Percentiles rank a stretch among this genome's conserved stretches.
These are phyloP conservation scores for Sporothrix pallida DNA, from an alignment of 2,329 filamentous ascomycete genomes.

Conservation along the genomic window DNA sequence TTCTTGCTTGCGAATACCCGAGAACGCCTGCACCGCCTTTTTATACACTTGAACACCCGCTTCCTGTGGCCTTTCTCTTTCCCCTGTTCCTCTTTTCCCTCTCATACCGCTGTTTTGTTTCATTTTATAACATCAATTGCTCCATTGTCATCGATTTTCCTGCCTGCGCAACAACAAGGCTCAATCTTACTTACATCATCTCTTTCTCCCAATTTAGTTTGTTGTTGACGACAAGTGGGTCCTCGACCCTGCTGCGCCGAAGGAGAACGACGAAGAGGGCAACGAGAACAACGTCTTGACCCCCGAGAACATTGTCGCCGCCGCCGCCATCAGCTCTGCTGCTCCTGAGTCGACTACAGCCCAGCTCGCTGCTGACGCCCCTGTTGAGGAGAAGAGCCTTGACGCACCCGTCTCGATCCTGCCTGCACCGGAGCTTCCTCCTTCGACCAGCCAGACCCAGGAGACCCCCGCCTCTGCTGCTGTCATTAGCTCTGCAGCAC, in stretches of 20 bases:
- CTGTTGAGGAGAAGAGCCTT: conserved; percentile 42
- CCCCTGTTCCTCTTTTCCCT: neutral
- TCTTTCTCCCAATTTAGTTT: conserved; percentile 64
- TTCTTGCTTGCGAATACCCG: neutral
- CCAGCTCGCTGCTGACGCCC: conserved; percentile 55
- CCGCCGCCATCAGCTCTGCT: conserved; percentile 41
- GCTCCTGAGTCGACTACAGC: conserved; percentile 12
- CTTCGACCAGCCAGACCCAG: neutral
- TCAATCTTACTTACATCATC: neutral
- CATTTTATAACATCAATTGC: neutral
- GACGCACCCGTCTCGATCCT: conserved; percentile 7
- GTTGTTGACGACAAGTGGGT: conserved; percentile 93
- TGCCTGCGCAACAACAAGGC: neutral
- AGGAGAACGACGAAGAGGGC: conserved; percentile 80
- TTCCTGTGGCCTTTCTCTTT: neutral
- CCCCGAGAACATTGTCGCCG: conserved; percentile 68
- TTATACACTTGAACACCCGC: neutral
- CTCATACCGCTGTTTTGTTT: neutral
- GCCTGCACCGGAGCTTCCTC: neutral
- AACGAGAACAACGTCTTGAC: conserved; percentile 94
- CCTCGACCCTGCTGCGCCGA: conserved; percentile 77
- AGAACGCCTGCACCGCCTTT: conserved; percentile 2
- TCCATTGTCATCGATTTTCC: neutral
- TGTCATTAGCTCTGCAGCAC: conserved; percentile 9
- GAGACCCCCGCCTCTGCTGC: conserved; percentile 51